These are phyloP conservation scores for Streptanthus diversifolius DNA, from an alignment of 345 rosid genomes.

Conservation along the genomic window DNA sequence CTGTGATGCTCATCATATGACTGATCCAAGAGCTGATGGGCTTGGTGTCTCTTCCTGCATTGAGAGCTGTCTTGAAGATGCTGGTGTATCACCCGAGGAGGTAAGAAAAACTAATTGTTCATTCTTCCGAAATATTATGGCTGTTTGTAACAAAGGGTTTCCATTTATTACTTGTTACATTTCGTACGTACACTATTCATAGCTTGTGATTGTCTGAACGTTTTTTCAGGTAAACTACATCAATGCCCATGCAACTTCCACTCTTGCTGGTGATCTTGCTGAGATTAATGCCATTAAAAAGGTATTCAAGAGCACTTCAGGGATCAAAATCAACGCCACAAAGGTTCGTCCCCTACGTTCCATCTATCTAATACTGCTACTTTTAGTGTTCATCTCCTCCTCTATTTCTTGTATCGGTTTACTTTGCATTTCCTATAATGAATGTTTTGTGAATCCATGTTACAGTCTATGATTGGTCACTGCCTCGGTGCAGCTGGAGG, in stretches of 20 bases:
- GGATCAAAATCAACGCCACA: slow-evolving; percentile 90
- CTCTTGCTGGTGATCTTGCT: slow-evolving; percentile 97
- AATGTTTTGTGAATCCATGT: background rate
- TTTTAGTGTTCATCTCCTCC: background rate
- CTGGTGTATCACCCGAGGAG: slow-evolving; percentile 98
- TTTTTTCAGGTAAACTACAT: slow-evolving; percentile 80
- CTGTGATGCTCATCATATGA: slow-evolving; percentile 99
- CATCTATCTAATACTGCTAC: background rate
- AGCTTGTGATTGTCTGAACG: background rate
- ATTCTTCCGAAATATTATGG: background rate
- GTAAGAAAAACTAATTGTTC: slow-evolving; percentile 30
- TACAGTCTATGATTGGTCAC: slow-evolving; percentile 98
- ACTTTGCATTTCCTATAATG: background rate
- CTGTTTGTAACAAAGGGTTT: background rate
- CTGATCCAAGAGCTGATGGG: slow-evolving; percentile 98
- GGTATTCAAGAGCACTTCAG: slow-evolving; percentile 81
- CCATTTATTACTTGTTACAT: background rate
- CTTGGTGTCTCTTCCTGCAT: slow-evolving; percentile 99
- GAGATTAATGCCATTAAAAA: slow-evolving; percentile 95
- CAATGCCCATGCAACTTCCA: slow-evolving; percentile 97
- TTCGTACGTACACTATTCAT: background rate
- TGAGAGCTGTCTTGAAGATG: slow-evolving; percentile 91
- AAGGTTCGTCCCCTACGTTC: slow-evolving; percentile 49
- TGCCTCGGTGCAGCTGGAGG: slow-evolving; percentile 99
- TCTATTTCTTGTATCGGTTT: background rate